Percentiles rank a stretch among this genome's conserved stretches.
Evolutionary conservation across 257 asterid species (phyloP).

Genomic region (Ophiorrhiza pumila): DNA sequence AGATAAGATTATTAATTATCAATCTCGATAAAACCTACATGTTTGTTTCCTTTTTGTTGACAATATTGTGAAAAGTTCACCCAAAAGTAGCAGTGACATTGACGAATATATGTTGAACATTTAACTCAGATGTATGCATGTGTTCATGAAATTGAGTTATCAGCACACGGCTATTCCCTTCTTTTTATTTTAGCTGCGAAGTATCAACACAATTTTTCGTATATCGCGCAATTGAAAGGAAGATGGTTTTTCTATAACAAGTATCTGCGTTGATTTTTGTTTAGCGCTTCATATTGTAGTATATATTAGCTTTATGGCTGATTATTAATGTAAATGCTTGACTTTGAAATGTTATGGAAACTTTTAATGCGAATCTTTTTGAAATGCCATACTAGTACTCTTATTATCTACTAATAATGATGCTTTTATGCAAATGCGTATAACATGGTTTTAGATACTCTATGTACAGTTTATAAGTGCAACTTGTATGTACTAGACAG

Average conservation of each 20-base stretch:
- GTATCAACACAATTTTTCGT: not conserved
- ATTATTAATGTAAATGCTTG: not conserved
- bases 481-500: not conserved
- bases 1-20: not conserved
- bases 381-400: not conserved
- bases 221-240: not conserved
- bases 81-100: not conserved
- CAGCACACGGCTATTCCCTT: not conserved
- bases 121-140: not conserved
- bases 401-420: not conserved
- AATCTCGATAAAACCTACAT: not conserved
- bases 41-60: not conserved
- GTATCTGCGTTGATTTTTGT: not conserved
- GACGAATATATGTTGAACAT: not conserved
- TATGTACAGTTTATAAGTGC: not conserved
- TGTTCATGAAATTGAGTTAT: not conserved
- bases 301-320: not conserved
- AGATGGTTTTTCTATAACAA: not conserved
- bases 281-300: not conserved
- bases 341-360: not conserved
- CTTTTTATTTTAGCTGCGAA: not conserved
- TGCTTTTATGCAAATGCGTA: not conserved
- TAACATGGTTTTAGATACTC: not conserved
- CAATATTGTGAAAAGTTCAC: not conserved
- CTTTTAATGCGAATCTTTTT: not conserved